Conservation (phyloP, 805 yeast species). For the Barnettozyma wickerhamii region DNA sequence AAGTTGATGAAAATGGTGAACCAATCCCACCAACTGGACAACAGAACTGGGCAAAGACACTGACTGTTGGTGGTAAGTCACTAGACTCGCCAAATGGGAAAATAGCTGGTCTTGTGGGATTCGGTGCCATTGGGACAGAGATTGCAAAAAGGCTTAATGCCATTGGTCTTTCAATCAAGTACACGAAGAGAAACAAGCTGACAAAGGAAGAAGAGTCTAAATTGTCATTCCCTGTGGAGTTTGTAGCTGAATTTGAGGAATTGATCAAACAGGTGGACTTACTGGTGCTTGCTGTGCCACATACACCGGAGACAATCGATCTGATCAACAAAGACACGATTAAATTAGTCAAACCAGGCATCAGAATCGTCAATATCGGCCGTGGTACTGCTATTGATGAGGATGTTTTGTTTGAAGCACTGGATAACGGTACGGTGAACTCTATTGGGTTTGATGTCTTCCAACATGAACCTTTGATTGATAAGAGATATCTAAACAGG, state of each 20-base stretch:
- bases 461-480: constrained; percentile 55
- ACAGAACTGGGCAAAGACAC: constrained; percentile 36
- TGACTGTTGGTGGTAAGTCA: constrained; percentile 40
- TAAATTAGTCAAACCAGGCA: constrained; percentile 43
- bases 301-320: constrained; percentile 50
- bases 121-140: constrained; percentile 67
- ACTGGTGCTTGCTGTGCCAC: constrained; percentile 62
- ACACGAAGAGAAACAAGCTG: constrained; percentile 50
- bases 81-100: constrained; percentile 52
- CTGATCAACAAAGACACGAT: constrained; percentile 47
- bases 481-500: constrained; percentile 46
- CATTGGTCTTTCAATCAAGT: constrained; percentile 62
- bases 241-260: constrained; percentile 40
- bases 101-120: constrained; percentile 60
- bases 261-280: constrained; percentile 44
- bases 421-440: constrained; percentile 54
- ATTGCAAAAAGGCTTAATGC: constrained; percentile 50
- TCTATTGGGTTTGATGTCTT: constrained; percentile 73
- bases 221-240: constrained; percentile 43
- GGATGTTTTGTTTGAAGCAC: constrained; percentile 52
- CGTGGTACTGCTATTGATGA: constrained; percentile 67
- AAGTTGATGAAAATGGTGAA: constrained; percentile 32
- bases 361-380: constrained; percentile 68
- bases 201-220: constrained; percentile 29
- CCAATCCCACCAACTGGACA: constrained; percentile 28